Evolutionary conservation across 2,329 filamentous ascomycete genomes (phyloP).

Genomic region (Hymenoscyphus linearis): DNA sequence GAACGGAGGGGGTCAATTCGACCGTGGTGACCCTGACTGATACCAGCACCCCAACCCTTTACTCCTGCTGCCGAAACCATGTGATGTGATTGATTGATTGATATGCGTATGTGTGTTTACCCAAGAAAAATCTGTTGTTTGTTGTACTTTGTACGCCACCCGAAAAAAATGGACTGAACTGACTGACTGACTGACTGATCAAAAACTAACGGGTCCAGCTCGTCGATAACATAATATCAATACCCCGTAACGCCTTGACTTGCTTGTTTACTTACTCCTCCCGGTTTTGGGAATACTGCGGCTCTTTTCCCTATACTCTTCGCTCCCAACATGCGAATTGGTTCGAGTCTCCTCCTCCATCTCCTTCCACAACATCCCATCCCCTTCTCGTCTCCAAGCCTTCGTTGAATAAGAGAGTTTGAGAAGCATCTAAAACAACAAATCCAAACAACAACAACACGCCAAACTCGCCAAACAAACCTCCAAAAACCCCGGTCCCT

Average conservation of each 20-base stretch:
- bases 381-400: neutral
- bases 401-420: too few species aligned
- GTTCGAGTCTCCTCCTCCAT: neutral
- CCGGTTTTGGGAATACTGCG: neutral
- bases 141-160: neutral
- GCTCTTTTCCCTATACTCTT: neutral
- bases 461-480: conserved; percentile 41
- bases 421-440: conserved; percentile 45
- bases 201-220: neutral
- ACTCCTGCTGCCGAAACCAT: too few species aligned
- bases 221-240: too few species aligned
- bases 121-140: too few species aligned
- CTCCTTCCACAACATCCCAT: neutral
- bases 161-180: neutral
- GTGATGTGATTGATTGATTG: too few species aligned
- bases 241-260: neutral
- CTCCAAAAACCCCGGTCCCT: conserved; percentile 35
- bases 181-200: too few species aligned
- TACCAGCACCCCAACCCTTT: too few species aligned
- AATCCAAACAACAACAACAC: conserved; percentile 48
- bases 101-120: too few species aligned
- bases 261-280: neutral
- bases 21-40: too few species aligned
- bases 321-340: neutral
- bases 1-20: too few species aligned